Evolutionary conservation across 2,329 filamentous ascomycete genomes (phyloP), one percentile per base, ranked within the genome.

Genomic region (Aspergillus ustus): DNA sequence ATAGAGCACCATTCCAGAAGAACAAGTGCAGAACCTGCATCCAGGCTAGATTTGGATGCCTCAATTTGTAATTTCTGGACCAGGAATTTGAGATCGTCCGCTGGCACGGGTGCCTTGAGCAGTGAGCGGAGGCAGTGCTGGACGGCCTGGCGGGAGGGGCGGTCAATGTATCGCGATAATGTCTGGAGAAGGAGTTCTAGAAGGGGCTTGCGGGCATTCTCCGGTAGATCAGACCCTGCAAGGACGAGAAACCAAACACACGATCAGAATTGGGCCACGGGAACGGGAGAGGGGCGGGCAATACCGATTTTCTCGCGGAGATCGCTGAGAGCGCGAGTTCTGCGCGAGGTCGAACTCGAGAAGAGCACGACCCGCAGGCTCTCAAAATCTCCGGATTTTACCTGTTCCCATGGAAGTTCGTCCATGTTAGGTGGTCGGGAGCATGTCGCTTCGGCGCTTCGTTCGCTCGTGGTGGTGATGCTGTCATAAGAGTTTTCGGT

Each of bases 1-100:
- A 94, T 77, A 61, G 90, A 91, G 76, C 89, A 92, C 94, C 94
- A 99, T 76, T 97, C 92, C 15, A 95, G 84, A 68, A 99, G 82
- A 52, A 96, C 92, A 74, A 97, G 96, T 5, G 93, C 91, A 77
- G 88, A 96, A 48, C 85, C 87, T 17, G 90, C 81, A 34, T 94
- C 92, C 70, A 98, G 89, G 65, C 87, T 89, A 19, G 85, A 81
- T 75, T 96, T 97, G 65, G 86, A 83, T 15, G 89, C 86, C 77
- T 99, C 94, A 34, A 83, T 80, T 63, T 89, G 86, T 62, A 97
- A 77, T 53, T 85, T 85, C 48, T 84, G 82, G 49, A 92, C 84
- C 61, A 97, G 85, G 1, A 84, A 81, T 44, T 86, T 81, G 44
- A 78, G 61, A 55, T 76, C 68, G 57, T 73, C 70, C 58, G 69